Evolutionary conservation across 1,284 basidiomycete species (phyloP), one percentile per base, ranked within the genome.

Genomic region (Malassezia slooffiae): DNA sequence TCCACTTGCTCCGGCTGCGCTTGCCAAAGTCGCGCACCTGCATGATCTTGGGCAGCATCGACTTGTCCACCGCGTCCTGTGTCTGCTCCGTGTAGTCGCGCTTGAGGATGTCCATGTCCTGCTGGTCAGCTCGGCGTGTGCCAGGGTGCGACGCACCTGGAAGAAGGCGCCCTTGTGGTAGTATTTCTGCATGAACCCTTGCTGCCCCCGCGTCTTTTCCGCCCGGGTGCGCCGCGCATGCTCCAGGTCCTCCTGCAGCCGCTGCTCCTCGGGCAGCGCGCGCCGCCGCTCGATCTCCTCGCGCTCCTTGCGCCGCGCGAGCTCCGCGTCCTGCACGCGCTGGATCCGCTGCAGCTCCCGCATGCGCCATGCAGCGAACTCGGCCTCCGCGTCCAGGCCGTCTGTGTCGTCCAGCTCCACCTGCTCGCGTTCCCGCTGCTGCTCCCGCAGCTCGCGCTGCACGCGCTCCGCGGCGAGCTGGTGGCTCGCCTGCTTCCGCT

Each of bases 141-240:
- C 69, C 9, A 19, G 22, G 4, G 22, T 43, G 74, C 19, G 48
- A 83, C 86, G 76, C 85, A 86, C 60, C 36, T 69, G 58, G 71
- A 93, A 89, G 76, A 97, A 97, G 47, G 89, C 90, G 61, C 93
- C 93, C 73, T 95, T 96, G 75, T 97, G 93, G 79, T 89, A 96
- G 70, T 95, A 97, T 72, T 93, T 96, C 70, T 97, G 89, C 60
- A 96, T 72, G 74, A 97, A 96, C 60, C 81, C 84, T 70, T 89
- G 85, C 52, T 84, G 76, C 3, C 86, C 87, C 59, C 87, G 83
- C 2, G 55, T 80, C 71, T 90, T 89, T 41, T 83, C 81, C 43
- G 81, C 80, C 41, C 90, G 75, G 29, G 78, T 75, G 67, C 82
- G 79, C 52, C 85, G 77, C 3, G 89, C 90, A 34, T 76, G 79